These are phyloP conservation scores for Gossypium schwendimanii DNA, from an alignment of 441 rosid species.

Conservation along the genomic window DNA sequence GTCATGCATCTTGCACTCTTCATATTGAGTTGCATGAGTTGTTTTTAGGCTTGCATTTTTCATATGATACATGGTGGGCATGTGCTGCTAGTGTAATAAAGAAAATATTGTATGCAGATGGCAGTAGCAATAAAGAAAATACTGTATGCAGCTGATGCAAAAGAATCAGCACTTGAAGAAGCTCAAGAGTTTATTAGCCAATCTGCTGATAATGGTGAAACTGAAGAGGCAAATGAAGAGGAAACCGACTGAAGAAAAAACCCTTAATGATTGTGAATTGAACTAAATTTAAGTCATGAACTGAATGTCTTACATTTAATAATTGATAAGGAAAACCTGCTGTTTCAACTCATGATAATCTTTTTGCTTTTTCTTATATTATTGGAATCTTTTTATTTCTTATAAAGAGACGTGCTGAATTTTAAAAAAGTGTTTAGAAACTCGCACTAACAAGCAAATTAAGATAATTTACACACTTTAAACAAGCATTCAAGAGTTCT, in stretches of 20 bases:
- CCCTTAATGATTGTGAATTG: conserved; percentile 5
- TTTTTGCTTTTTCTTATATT: too few relatives aligned
- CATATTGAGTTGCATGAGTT: background rate
- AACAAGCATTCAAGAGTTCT: background rate
- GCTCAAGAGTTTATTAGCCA: conserved; percentile 62
- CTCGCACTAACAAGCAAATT: background rate
- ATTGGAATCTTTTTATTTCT: too few relatives aligned
- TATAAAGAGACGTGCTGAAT: background rate
- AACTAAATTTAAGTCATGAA: background rate
- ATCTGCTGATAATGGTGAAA: conserved; percentile 27
- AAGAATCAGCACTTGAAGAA: conserved; percentile 74
- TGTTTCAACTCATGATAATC: background rate
- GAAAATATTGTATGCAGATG: conserved; percentile 38
- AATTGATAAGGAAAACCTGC: background rate
- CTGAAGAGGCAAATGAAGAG: conserved; percentile 20
- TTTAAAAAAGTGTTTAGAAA: background rate
- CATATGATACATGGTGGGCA: background rate
- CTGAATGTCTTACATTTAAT: background rate
- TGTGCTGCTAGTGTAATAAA: background rate
- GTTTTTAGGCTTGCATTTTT: background rate
- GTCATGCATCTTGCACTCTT: too few relatives aligned
- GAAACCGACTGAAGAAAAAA: background rate
- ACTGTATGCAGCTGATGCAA: conserved; percentile 71
- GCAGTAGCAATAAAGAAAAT: conserved; percentile 76
- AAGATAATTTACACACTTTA: conserved; percentile 11